Conservation (phyloP, 225 moss, liverwort and hornwort species). For the Rhytidiadelphus loreus region DNA sequence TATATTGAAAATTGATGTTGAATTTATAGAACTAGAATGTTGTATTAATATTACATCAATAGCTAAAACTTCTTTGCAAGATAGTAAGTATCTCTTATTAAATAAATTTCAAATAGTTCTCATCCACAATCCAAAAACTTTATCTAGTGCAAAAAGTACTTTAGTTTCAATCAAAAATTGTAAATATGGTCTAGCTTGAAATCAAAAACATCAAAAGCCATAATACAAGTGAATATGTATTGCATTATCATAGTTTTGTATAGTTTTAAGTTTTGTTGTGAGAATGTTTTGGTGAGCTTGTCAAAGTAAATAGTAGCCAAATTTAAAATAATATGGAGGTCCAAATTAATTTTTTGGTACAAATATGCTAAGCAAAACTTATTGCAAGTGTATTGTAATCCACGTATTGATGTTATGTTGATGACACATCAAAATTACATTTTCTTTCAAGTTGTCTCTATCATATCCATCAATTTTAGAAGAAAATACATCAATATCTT, state of each 20-base stretch:
- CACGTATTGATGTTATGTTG: not conserved
- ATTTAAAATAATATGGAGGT: not conserved
- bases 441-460: too few relatives aligned
- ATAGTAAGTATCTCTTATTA: not conserved
- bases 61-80: not conserved
- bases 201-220: not conserved
- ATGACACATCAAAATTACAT: rapidly evolving
- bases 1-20: not conserved
- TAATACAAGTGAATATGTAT: not conserved
- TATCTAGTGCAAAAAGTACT: not conserved
- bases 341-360: not conserved
- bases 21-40: not conserved
- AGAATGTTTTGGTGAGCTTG: not conserved
- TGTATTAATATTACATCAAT: not conserved
- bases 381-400: too few relatives aligned
- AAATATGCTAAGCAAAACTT: not conserved
- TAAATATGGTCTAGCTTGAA: not conserved
- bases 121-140: not conserved
- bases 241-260: not conserved
- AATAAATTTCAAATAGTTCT: not conserved
- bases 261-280: not conserved
- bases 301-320: not conserved
- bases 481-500: not conserved
- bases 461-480: not conserved
- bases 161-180: not conserved